Percentiles rank a stretch among this genome's conserved stretches.
These are phyloP conservation scores for Eucalyptus polybractea DNA, from an alignment of 345 rosid genomes.

Conservation along the genomic window DNA sequence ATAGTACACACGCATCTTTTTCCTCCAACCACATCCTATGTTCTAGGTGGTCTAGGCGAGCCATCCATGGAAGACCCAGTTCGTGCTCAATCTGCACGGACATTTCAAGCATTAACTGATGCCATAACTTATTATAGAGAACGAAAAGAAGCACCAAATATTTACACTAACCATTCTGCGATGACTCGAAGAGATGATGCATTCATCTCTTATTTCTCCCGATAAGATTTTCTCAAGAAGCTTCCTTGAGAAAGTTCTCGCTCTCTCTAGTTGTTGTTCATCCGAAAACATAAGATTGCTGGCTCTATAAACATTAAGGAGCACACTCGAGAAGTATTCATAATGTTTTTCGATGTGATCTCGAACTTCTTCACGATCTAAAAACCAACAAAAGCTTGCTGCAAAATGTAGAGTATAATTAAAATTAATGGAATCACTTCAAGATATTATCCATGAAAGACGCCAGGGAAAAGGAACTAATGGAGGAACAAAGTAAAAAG, in stretches of 20 bases:
- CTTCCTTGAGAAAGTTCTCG: conserved; percentile 28
- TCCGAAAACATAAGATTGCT: conserved; percentile 45
- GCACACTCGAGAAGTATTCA: conserved; percentile 11
- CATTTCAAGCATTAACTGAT: background rate
- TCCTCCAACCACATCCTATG: conserved; percentile 57
- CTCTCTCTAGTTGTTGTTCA: conserved; percentile 35
- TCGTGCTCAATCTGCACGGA: conserved; percentile 27
- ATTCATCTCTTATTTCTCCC: background rate
- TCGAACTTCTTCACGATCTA: conserved; percentile 13
- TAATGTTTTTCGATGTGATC: conserved; percentile 10
- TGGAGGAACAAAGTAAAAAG: background rate
- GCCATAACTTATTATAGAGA: background rate
- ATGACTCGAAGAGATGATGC: background rate
- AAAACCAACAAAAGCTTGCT: conserved; percentile 55
- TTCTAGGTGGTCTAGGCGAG: conserved; percentile 46
- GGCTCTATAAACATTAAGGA: conserved; percentile 44
- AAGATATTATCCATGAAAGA: background rate
- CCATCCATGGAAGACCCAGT: conserved; percentile 37
- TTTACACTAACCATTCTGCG: conserved; percentile 1
- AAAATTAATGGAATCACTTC: background rate
- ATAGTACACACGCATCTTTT: conserved; percentile 14
- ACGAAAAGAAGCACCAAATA: background rate
- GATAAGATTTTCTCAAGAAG: conserved; percentile 13
- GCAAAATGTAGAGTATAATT: background rate
- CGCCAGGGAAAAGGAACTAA: background rate